These are phyloP conservation scores for Cytospora schulzeri DNA, from an alignment of 2,329 filamentous ascomycete species.

Conservation along the genomic window DNA sequence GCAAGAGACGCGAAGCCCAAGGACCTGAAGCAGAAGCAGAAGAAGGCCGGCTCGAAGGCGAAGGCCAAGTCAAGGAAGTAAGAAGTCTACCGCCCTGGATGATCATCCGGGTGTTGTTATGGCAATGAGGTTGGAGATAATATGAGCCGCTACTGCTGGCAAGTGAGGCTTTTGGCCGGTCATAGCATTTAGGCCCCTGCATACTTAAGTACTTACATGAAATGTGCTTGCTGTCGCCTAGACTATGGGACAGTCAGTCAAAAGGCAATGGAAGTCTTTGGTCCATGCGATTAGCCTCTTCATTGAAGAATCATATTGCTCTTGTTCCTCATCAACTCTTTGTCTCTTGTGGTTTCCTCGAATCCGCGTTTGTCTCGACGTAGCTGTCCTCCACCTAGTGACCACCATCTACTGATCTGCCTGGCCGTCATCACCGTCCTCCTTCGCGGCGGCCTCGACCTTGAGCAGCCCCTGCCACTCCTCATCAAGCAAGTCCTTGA, in stretches of 20 bases:
- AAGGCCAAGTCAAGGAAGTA: constrained; percentile 34
- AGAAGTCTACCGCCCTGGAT: background rate
- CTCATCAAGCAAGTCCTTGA: background rate
- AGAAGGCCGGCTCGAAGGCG: constrained; percentile 44
- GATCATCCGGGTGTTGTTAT: background rate
- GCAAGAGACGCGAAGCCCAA: constrained; percentile 65
- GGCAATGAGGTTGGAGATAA: background rate
- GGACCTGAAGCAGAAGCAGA: constrained; percentile 61
- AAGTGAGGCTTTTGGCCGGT: background rate
- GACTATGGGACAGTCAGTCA: no score
- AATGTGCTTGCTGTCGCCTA: background rate
- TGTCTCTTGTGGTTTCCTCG: background rate
- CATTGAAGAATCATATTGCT: background rate
- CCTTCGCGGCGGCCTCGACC: background rate
- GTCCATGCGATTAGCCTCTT: background rate
- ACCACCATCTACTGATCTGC: no score
- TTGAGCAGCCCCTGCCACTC: background rate
- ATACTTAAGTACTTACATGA: background rate
- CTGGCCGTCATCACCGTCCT: background rate
- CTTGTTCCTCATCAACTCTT: background rate
- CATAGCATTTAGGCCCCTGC: background rate
- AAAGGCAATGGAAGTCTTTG: background rate
- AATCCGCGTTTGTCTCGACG: background rate
- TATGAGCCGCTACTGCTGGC: background rate
- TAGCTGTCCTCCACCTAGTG: background rate